Percentiles rank a stretch among this genome's conserved stretches.
phyloP scores from a whole-genome alignment of 2,329 filamentous ascomycete species.

The Ploettnerulaceae sp. region DNA sequence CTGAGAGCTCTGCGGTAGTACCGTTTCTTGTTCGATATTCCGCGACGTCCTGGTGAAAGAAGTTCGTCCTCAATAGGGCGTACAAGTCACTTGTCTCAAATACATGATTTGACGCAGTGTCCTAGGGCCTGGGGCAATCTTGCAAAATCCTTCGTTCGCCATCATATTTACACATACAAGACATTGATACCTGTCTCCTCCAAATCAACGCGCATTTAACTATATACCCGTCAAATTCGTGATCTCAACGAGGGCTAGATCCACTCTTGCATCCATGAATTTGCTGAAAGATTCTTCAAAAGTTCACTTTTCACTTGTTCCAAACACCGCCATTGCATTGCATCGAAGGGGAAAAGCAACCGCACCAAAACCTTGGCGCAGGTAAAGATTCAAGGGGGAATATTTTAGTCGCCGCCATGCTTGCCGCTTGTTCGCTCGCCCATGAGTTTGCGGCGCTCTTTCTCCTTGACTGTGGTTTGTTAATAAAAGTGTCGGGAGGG shows the following conservation, averaged over 20 bases:
- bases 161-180: background rate
- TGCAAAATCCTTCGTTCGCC: too few species aligned
- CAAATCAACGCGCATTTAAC: too few species aligned
- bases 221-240: too few species aligned
- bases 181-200: too few species aligned
- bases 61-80: too few species aligned
- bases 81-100: too few species aligned
- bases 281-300: background rate
- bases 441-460: slow-evolving; percentile 62
- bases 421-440: slow-evolving; percentile 48
- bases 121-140: too few species aligned
- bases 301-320: slow-evolving; percentile 3
- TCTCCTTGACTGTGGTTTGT: slow-evolving; percentile 55
- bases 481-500: slow-evolving; percentile 35
- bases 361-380: background rate
- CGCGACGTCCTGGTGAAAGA: too few species aligned
- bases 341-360: background rate
- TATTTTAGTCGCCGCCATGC: slow-evolving; percentile 20
- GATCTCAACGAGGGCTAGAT: background rate
- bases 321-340: slow-evolving; percentile 4
- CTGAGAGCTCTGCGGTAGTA: too few species aligned
- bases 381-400: background rate
- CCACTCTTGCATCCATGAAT: too few species aligned
- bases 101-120: too few species aligned
- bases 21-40: too few species aligned